Evolutionary conservation across 2,329 filamentous ascomycete genomes (phyloP).

Genomic region (Phaeophleospora eucalypticola): DNA sequence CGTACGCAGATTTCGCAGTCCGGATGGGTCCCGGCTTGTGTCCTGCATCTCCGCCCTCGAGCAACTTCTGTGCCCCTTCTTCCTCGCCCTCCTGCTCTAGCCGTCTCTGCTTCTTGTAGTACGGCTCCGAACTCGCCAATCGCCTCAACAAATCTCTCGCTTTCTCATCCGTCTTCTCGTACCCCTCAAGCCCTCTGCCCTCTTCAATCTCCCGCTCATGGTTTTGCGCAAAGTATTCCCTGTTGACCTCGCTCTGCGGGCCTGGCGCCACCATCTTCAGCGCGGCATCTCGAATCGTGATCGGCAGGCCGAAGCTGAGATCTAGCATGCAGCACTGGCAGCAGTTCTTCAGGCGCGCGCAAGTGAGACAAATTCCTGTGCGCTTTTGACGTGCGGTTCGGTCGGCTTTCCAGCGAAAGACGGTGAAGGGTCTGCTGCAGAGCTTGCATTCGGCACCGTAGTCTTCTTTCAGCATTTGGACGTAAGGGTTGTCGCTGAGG

Average conservation of each 20-base stretch:
- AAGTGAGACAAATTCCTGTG: slow-evolving; percentile 94
- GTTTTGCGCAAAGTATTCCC: slow-evolving; percentile 96
- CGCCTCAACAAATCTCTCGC: slow-evolving; percentile 80
- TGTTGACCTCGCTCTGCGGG: slow-evolving; percentile 85
- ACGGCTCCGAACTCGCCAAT: slow-evolving; percentile 87
- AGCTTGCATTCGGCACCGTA: slow-evolving; percentile 67
- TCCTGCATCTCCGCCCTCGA: slow-evolving; percentile 37
- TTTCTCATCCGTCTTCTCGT: slow-evolving; percentile 96
- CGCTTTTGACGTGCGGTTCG: slow-evolving; percentile 87
- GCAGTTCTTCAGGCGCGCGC: slow-evolving; percentile 95
- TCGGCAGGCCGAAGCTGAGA: slow-evolving; percentile 89
- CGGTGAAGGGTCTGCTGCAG: slow-evolving; percentile 91
- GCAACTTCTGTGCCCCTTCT: slow-evolving; percentile 39
- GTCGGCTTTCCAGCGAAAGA: slow-evolving; percentile 92
- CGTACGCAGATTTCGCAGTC: slow-evolving; percentile 46
- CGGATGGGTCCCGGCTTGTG: slow-evolving; percentile 68
- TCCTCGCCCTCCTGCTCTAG: slow-evolving; percentile 47
- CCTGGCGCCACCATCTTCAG: slow-evolving; percentile 97
- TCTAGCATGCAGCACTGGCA: slow-evolving; percentile 99
- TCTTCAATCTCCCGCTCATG: slow-evolving; percentile 95
- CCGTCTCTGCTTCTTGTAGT: slow-evolving; percentile 81
- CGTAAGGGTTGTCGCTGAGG: slow-evolving; percentile 92
- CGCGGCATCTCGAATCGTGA: slow-evolving; percentile 90
- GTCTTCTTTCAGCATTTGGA: slow-evolving; percentile 98
- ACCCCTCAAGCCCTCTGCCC: slow-evolving; percentile 80